phyloP scores from a whole-genome alignment of 331 rosid species.

The Acacia pycnantha region DNA sequence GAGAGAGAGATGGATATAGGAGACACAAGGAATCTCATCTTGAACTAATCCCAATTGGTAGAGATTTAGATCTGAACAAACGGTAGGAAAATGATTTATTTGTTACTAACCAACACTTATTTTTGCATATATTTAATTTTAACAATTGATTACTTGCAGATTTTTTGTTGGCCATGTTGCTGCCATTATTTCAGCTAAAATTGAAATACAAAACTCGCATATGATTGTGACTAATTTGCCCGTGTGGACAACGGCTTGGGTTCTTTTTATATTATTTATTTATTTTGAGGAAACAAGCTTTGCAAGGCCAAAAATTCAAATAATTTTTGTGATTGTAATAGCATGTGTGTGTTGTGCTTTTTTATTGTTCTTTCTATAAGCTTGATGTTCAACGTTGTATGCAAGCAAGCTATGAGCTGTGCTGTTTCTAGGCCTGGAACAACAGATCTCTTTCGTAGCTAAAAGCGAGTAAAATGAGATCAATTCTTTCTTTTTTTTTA shows the following conservation, averaged over 20 bases:
- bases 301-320: not conserved
- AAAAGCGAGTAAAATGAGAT: not conserved
- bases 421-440: constrained; percentile 1
- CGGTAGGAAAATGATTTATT: not conserved
- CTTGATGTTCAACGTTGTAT: no score
- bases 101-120: not conserved
- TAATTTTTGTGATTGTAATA: no score
- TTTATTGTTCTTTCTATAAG: no score
- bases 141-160: not conserved
- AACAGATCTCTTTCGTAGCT: constrained; percentile 18
- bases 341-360: no score
- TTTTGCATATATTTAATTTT: not conserved
- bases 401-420: constrained; percentile 14
- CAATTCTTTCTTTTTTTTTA: not conserved
- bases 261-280: not conserved
- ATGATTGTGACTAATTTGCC: not conserved
- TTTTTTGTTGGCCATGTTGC: not conserved
- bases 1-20: not conserved
- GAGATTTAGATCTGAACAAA: not conserved
- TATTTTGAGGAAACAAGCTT: not conserved
- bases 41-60: not conserved
- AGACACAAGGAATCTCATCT: not conserved
- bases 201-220: not conserved
- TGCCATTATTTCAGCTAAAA: not conserved
- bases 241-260: not conserved